Evolutionary conservation across 1,284 basidiomycete genomes (phyloP), one percentile per base, ranked within the genome.

Genomic region (Phellopilus nigrolimitatus): DNA sequence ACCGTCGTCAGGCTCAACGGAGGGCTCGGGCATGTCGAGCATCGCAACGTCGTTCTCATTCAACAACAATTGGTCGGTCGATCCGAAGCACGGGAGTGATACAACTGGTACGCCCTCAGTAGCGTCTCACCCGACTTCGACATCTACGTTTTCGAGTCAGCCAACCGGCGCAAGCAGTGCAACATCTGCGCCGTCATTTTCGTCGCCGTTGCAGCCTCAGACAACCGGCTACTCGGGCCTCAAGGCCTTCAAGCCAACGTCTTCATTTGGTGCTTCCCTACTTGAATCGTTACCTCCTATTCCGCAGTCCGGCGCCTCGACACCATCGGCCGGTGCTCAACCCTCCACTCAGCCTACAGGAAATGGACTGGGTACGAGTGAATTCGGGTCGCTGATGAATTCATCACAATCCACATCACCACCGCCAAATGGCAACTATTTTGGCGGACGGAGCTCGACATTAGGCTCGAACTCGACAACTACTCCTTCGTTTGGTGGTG

Each of bases 241-340:
- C 58, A 94, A 91, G 67, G 77, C 90, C 1, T 97, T 97, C 79
- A 93, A 95, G 66, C 94, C 94, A 1, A 81, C 88, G 0, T 91
- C 88, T 1, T 87, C 82, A 27, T 97, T 97, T 64, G 94, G 94
- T 28, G 83, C 88, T 33, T 80, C 82, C 12, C 66, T 95, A 27
- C 66, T 94, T 50, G 88, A 91, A 54, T 81, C 82, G 0, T 68
- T 95, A 22, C 90, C 91, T 2, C 74, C 88, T 7, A 80, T 85
- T 49, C 77, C 83, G 10, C 78, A 78, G 27, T 80, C 84, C 7
- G 66, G 68, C 1, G 68, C 78, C 0, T 69, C 69, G 4, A 78
- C 80, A 15, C 76, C 82, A 22, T 67, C 71, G 1, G 67, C 63
- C 2, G 67, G 65, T 39, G 55, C 55, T 12, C 51, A 66, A 17